Percentiles rank a stretch among this genome's conserved stretches.
These are phyloP conservation scores for Sanghuangporus baumii DNA, from an alignment of 1,284 basidiomycete species.

Conservation along the genomic window DNA sequence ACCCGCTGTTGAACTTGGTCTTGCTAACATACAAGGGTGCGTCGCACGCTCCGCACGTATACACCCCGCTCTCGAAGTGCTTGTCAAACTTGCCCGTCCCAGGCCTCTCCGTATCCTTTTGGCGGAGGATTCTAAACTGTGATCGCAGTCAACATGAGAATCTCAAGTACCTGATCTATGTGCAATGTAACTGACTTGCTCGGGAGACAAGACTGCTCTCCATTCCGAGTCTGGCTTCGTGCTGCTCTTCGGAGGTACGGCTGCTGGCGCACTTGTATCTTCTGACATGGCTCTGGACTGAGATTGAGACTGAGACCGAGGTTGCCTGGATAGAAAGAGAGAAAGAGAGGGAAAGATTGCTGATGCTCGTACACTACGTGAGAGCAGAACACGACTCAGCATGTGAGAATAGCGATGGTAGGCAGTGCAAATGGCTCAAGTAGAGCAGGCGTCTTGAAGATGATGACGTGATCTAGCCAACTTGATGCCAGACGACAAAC, in stretches of 20 bases:
- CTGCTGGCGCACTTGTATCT: not conserved
- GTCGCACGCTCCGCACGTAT: constrained; percentile 66
- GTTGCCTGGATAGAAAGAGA: not conserved
- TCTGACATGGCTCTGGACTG: constrained; percentile 3
- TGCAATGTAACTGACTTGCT: constrained; percentile 55
- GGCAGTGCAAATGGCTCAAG: not conserved
- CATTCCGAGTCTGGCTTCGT: constrained; percentile 79
- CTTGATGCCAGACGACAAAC: too few relatives aligned
- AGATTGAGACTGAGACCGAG: not conserved
- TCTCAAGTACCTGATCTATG: not conserved
- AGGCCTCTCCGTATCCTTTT: constrained; percentile 83
- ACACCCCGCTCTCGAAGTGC: constrained; percentile 60
- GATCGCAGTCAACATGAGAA: not conserved
- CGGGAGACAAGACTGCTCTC: constrained; percentile 74
- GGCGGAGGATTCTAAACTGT: constrained; percentile 80
- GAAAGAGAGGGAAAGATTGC: not conserved
- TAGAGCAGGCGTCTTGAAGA: too few relatives aligned
- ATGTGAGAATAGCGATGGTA: constrained; percentile 1
- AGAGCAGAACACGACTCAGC: constrained; percentile 5
- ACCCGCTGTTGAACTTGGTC: constrained; percentile 91
- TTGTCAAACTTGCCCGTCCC: constrained; percentile 80
- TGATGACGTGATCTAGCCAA: too few relatives aligned
- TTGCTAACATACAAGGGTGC: constrained; percentile 79
- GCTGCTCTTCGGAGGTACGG: constrained; percentile 1
- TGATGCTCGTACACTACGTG: not conserved